phyloP scores from a whole-genome alignment of 2,329 filamentous ascomycete species.

The Onygenales sp. region DNA sequence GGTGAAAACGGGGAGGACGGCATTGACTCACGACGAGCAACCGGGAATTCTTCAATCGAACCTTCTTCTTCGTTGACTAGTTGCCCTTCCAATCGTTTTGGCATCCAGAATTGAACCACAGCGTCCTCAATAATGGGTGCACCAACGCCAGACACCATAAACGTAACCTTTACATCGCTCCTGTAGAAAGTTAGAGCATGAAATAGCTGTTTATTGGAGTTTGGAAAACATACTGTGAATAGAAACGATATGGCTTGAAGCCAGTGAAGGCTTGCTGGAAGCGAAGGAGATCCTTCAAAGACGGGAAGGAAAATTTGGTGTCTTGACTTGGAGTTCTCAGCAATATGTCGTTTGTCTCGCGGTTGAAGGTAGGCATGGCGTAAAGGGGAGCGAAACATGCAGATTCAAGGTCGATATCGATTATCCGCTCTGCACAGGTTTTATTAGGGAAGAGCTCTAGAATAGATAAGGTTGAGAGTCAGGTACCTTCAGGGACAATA shows the following conservation, averaged over 20 bases:
- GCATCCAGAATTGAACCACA: conserved; percentile 3
- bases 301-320: conserved; percentile 1
- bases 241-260: not conserved
- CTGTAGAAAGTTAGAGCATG: not conserved
- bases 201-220: not conserved
- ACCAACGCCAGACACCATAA: not conserved
- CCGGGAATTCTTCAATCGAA: not conserved
- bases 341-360: not conserved
- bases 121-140: not conserved
- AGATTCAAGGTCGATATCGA: conserved; percentile 1
- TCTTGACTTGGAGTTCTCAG: not conserved
- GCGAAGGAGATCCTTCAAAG: conserved; percentile 2
- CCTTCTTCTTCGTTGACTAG: not conserved
- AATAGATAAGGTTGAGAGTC: not conserved
- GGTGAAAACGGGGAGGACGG: not conserved
- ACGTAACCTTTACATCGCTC: not conserved
- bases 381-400: not conserved
- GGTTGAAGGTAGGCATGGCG: conserved; percentile 2
- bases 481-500: not conserved
- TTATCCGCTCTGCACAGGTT: not conserved
- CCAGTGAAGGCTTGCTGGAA: conserved; percentile 3
- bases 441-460: not conserved
- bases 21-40: not conserved
- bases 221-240: not conserved
- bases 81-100: not conserved